phyloP scores from a whole-genome alignment of 2,329 filamentous ascomycete genomes.

The Claviceps digitariae region DNA sequence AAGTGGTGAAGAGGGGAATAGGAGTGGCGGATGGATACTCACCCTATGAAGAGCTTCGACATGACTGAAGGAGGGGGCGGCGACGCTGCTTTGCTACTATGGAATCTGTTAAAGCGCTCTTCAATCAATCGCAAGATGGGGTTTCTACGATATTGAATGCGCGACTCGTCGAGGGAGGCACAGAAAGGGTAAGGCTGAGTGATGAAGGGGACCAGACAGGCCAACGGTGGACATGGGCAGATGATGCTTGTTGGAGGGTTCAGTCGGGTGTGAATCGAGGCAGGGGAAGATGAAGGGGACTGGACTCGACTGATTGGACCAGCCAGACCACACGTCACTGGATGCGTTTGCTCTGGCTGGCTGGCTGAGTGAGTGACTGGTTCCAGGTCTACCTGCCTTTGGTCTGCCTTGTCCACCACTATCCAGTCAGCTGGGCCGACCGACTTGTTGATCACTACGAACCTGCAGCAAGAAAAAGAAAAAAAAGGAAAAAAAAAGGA shows the following conservation, averaged over 20 bases:
- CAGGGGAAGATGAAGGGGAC: neutral
- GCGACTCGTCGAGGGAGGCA: neutral
- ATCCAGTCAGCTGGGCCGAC: no score
- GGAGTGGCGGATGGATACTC: slow-evolving; percentile 22
- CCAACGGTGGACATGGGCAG: slow-evolving; percentile 3
- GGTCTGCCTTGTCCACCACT: neutral
- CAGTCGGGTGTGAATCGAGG: slow-evolving; percentile 1
- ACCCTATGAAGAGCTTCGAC: slow-evolving; percentile 96
- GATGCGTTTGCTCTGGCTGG: no score
- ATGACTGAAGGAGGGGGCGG: slow-evolving; percentile 33
- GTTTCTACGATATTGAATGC: neutral
- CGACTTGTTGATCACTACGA: no score
- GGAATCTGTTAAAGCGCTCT: neutral
- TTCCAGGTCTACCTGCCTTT: no score
- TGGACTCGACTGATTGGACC: neutral
- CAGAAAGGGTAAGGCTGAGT: neutral
- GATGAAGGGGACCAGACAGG: neutral
- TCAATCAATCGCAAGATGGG: neutral
- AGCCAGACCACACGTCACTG: neutral
- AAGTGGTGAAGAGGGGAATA: slow-evolving; percentile 1
- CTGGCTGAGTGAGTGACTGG: neutral
- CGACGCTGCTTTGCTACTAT: neutral
- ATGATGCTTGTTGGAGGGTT: neutral
- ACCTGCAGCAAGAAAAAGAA: no score
- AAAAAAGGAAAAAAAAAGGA: no score